Percentiles rank a stretch among this genome's conserved stretches.
Evolutionary conservation across 108 stramenopile genomes (phyloP).

Genomic region (Pseudonitzschia pungens): DNA sequence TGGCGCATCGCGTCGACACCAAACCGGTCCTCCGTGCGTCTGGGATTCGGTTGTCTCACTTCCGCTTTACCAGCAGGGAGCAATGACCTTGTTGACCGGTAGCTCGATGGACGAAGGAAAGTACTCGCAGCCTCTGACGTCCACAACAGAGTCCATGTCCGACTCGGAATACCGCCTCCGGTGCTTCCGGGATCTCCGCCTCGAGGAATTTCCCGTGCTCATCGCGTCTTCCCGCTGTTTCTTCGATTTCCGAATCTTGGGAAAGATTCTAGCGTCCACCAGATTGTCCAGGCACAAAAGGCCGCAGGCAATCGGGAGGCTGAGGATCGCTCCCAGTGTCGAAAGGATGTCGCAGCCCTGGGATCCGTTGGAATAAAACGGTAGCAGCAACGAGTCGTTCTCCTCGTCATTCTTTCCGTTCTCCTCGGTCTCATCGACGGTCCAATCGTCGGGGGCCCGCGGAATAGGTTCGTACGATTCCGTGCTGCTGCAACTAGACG

Average conservation of each 20-base stretch:
- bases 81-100: neutral
- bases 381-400: too few species aligned
- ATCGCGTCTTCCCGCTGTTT: too few species aligned
- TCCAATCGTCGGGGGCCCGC: neutral
- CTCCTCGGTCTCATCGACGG: neutral
- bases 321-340: neutral
- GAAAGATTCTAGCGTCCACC: neutral
- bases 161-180: neutral
- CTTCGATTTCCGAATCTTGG: too few species aligned
- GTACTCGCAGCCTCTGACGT: neutral
- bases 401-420: neutral
- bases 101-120: neutral
- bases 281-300: neutral
- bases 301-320: conserved; percentile 4
- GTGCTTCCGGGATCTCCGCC: too few species aligned
- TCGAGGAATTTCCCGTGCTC: too few species aligned
- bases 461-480: conserved; percentile 3
- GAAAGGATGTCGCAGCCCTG: neutral
- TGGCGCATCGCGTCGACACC: too few species aligned
- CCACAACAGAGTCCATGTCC: too few species aligned
- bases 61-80: conserved; percentile 3
- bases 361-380: too few species aligned
- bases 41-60: too few species aligned
- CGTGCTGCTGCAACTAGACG: neutral
- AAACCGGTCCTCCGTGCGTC: too few species aligned